Conservation (phyloP, 1,139 yeast genomes). For the Kodamaea alishanica region DNA sequence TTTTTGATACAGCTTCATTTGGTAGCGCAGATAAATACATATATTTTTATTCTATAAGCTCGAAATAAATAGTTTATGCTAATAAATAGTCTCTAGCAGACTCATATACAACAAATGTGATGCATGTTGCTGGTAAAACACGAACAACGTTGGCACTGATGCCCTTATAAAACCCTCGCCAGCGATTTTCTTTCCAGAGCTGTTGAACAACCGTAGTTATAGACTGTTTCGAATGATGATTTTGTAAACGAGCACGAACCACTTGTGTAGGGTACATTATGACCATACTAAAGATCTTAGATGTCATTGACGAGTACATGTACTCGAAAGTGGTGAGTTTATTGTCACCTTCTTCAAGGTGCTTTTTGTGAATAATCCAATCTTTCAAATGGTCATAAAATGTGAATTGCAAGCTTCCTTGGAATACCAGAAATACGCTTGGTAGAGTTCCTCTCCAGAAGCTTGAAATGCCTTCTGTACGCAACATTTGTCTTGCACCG, state of each 20-base stretch:
- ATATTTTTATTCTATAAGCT: background rate
- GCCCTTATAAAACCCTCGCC: conserved; percentile 74
- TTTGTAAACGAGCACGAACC: conserved; percentile 60
- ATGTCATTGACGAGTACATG: conserved; percentile 58
- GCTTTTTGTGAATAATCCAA: conserved; percentile 13
- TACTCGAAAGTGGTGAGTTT: conserved; percentile 47
- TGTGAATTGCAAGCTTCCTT: conserved; percentile 85
- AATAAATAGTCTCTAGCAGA: conserved; percentile 24
- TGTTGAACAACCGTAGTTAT: conserved; percentile 21
- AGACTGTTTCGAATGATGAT: conserved; percentile 14
- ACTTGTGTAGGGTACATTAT: conserved; percentile 84
- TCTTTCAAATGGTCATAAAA: conserved; percentile 72
- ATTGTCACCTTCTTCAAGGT: conserved; percentile 6
- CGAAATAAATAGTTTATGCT: too few species aligned
- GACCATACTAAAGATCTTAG: conserved; percentile 68
- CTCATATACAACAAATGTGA: conserved; percentile 67
- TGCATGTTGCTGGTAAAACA: conserved; percentile 72
- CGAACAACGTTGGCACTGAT: conserved; percentile 55
- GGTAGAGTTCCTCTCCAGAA: conserved; percentile 86
- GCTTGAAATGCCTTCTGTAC: conserved; percentile 63
- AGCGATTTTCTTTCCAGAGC: conserved; percentile 45
- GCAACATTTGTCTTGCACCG: conserved; percentile 51
- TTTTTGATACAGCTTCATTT: background rate
- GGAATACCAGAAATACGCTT: conserved; percentile 76
- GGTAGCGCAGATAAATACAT: background rate